These are phyloP conservation scores for Cichorium intybus DNA, from an alignment of 140 eudicot genomes.

Conservation along the genomic window DNA sequence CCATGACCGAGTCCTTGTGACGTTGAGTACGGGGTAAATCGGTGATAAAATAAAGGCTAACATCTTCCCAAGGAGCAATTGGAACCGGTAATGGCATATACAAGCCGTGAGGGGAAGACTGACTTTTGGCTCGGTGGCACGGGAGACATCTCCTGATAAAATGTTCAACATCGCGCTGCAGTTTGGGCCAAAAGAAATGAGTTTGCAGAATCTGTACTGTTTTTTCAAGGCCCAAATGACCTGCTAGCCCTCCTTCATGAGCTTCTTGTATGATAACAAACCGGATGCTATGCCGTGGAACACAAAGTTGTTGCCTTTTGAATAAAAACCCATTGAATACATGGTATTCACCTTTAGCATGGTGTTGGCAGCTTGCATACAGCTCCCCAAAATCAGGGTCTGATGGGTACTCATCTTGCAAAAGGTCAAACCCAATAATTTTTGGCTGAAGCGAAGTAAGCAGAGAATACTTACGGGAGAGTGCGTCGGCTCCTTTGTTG, in stretches of 20 bases:
- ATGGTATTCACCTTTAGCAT: background rate
- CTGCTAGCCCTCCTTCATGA: background rate
- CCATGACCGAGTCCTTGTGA: background rate
- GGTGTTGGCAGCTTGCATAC: background rate
- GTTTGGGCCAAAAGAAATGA: background rate
- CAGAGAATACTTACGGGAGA: background rate
- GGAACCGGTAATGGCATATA: background rate
- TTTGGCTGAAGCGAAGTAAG: background rate
- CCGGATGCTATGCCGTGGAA: background rate
- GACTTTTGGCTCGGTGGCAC: background rate
- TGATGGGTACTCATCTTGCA: background rate
- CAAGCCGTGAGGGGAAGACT: background rate
- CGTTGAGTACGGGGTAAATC: slow-evolving; percentile 1
- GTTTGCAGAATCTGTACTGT: background rate
- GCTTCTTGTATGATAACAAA: background rate
- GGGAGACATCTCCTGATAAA: background rate
- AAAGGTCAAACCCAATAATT: background rate
- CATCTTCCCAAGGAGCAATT: background rate
- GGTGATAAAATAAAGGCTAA: background rate
- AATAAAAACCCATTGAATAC: background rate
- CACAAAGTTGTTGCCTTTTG: background rate
- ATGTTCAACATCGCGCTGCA: background rate
- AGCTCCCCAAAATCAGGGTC: background rate
- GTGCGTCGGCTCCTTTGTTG: slow-evolving; percentile 1
- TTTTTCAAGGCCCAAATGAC: background rate